Conservation (phyloP, 345 rosid species). For the Camelina hispida region DNA sequence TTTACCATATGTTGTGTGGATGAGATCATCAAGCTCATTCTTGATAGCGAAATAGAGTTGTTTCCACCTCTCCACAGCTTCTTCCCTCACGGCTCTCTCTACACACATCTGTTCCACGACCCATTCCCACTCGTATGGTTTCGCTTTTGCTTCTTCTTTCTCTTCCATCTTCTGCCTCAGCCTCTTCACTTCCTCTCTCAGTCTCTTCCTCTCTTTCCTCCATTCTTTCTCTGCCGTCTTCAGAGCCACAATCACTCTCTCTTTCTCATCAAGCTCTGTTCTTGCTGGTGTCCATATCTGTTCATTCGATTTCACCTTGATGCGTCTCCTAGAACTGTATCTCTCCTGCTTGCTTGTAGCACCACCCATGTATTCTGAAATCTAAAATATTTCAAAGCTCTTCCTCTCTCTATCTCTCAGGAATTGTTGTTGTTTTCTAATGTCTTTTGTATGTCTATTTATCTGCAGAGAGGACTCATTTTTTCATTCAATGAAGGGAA, state of each 20-base stretch:
- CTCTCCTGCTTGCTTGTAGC: constrained; percentile 52
- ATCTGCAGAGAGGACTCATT: constrained; percentile 6
- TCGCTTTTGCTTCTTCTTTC: constrained; percentile 50
- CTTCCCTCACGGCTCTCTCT: constrained; percentile 74
- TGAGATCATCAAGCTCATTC: constrained; percentile 82
- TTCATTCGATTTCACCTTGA: constrained; percentile 53
- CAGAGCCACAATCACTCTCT: constrained; percentile 50
- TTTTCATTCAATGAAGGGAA: constrained; percentile 30
- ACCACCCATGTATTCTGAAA: constrained; percentile 49
- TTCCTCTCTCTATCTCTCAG: not conserved
- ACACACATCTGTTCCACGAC: constrained; percentile 62
- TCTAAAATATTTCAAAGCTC: not conserved
- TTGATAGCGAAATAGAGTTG: constrained; percentile 80
- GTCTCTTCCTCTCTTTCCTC: constrained; percentile 69
- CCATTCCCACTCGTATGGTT: constrained; percentile 47
- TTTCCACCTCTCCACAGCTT: constrained; percentile 85
- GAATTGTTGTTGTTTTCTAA: not conserved
- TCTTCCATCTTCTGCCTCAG: constrained; percentile 54
- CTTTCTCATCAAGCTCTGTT: constrained; percentile 59
- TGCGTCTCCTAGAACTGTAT: constrained; percentile 9
- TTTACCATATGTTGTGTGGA: constrained; percentile 61
- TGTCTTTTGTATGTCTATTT: not conserved
- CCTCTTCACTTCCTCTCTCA: constrained; percentile 66
- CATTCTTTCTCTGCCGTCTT: constrained; percentile 64
- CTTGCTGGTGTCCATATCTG: constrained; percentile 51